Conservation (phyloP, 164 flowering plant genomes). For the Vitis amurensis region DNA sequence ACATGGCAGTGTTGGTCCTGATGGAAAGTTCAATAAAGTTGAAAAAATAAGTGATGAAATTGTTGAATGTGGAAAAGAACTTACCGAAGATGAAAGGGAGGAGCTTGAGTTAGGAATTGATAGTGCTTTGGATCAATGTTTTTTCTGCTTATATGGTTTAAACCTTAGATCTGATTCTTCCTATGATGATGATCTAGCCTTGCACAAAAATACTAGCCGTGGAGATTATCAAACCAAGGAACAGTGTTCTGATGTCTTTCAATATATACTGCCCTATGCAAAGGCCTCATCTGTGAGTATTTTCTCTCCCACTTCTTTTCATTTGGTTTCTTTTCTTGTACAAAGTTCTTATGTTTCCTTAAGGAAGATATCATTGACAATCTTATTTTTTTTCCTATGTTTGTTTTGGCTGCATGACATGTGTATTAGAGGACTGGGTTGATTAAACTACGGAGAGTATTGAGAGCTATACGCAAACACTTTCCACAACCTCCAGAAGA, state of each 20-base stretch:
- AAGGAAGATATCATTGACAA: not conserved
- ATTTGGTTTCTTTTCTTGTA: not conserved
- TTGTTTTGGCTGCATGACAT: slow-evolving; percentile 9
- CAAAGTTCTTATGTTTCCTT: slow-evolving; percentile 1
- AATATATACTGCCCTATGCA: slow-evolving; percentile 84
- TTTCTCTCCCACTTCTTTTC: slow-evolving; percentile 11
- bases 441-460: slow-evolving; percentile 84
- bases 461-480: slow-evolving; percentile 90
- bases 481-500: slow-evolving; percentile 91
- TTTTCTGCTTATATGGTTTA: slow-evolving; percentile 95
- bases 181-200: slow-evolving; percentile 81
- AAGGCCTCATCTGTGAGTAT: slow-evolving; percentile 91
- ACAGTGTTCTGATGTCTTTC: slow-evolving; percentile 97
- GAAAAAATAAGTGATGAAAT: slow-evolving; percentile 26
- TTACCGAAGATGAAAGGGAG: slow-evolving; percentile 66
- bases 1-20: slow-evolving; percentile 18
- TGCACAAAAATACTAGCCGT: slow-evolving; percentile 87
- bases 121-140: slow-evolving; percentile 88
- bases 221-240: slow-evolving; percentile 98
- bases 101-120: slow-evolving; percentile 82
- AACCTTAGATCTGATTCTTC: slow-evolving; percentile 86
- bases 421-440: slow-evolving; percentile 77
- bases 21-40: slow-evolving; percentile 20
- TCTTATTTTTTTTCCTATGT: slow-evolving; percentile 4
- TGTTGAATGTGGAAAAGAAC: slow-evolving; percentile 31